These are phyloP conservation scores for Aspergillus sp. DNA, from an alignment of 2,329 filamentous ascomycete genomes.

Conservation along the genomic window DNA sequence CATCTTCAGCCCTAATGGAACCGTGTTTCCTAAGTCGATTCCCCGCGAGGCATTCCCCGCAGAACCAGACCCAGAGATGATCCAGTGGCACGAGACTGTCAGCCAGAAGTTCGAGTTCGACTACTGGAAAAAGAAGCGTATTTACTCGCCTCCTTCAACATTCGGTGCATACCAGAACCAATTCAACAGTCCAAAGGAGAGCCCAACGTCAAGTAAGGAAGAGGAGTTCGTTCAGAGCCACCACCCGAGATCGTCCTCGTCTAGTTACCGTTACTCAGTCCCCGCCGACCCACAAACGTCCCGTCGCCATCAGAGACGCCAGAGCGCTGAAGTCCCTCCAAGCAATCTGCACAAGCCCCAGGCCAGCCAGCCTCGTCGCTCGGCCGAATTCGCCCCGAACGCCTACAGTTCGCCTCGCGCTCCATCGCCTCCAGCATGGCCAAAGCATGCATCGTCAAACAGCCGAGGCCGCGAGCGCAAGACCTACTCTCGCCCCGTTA, in stretches of 20 bases:
- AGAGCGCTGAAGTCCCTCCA: constrained; percentile 22
- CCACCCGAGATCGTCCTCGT: constrained; percentile 16
- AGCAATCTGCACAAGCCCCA: constrained; percentile 21
- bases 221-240: constrained; percentile 19
- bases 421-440: constrained; percentile 26
- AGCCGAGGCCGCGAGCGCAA: constrained; percentile 24
- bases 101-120: constrained; percentile 68
- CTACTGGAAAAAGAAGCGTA: constrained; percentile 43
- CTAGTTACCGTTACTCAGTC: constrained; percentile 19
- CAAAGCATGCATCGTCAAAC: constrained; percentile 18
- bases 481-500: constrained; percentile 18
- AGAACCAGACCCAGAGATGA: constrained; percentile 74
- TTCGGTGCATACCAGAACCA: constrained; percentile 28
- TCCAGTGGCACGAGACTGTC: constrained; percentile 80
- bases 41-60: constrained; percentile 72
- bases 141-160: constrained; percentile 33
- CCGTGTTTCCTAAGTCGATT: constrained; percentile 58
- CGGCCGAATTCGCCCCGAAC: constrained; percentile 15
- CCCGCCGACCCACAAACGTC: constrained; percentile 20
- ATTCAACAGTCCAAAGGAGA: constrained; percentile 32
- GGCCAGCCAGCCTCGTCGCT: constrained; percentile 16
- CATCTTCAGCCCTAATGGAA: constrained; percentile 68
- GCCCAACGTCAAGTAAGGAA: constrained; percentile 21
- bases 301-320: constrained; percentile 24
- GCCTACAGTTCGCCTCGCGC: constrained; percentile 26